phyloP scores from a whole-genome alignment of 345 rosid genomes.

The Geranium rotundifolium region DNA sequence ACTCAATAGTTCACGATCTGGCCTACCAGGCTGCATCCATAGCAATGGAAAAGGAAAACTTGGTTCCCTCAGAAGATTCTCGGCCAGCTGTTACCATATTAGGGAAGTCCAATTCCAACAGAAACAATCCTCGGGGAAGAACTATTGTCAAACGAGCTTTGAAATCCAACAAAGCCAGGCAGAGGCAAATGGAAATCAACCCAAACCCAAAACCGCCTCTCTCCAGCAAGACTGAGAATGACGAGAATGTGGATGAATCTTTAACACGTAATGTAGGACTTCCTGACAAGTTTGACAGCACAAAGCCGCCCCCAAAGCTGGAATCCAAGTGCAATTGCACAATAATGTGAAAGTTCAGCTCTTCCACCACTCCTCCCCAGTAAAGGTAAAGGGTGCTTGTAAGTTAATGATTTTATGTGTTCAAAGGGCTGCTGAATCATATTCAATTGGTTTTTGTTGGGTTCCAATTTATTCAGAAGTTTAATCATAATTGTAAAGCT shows the following conservation, averaged over 20 bases:
- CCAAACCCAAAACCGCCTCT: conserved; percentile 27
- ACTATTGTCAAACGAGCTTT: conserved; percentile 33
- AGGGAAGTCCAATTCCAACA: conserved; percentile 37
- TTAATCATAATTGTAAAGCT: conserved; percentile 50
- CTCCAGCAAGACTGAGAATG: conserved; percentile 43
- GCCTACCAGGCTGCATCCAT: conserved; percentile 73
- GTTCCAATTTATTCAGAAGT: conserved; percentile 21
- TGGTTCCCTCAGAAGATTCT: conserved; percentile 41
- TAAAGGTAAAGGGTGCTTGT: conserved; percentile 1
- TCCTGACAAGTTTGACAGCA: conserved; percentile 43
- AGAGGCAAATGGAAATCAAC: conserved; percentile 44
- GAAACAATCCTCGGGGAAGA: conserved; percentile 39
- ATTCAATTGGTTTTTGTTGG: conserved; percentile 14
- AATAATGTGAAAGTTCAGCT: conserved; percentile 53
- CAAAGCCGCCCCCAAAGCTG: conserved; percentile 65
- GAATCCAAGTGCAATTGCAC: conserved; percentile 97
- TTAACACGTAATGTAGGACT: conserved; percentile 47
- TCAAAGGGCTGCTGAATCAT: too few relatives aligned
- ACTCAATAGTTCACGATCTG: conserved; percentile 87
- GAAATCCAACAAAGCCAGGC: conserved; percentile 46
- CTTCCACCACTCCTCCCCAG: conserved; percentile 1
- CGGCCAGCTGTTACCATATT: conserved; percentile 61
- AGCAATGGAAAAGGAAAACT: conserved; percentile 54
- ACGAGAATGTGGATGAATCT: conserved; percentile 63
- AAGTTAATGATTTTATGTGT: neutral